A percentile compares a stretch with the other conserved stretches of the same genome.
Evolutionary conservation across 1,139 yeast species (phyloP).

Genomic region (Blastobotrys illinoisensis): DNA sequence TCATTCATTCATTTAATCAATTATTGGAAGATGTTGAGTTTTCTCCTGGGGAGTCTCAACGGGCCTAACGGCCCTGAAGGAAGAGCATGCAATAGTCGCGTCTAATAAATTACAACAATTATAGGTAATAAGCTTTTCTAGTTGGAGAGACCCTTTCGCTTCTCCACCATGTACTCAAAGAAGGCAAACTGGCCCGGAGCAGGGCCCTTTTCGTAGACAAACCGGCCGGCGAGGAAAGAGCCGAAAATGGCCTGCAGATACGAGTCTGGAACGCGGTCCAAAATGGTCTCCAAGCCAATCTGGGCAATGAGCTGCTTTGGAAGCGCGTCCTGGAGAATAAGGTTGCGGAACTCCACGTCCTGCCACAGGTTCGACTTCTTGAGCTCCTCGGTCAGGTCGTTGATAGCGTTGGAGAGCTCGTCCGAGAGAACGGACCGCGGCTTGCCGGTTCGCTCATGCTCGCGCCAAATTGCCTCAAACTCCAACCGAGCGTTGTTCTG

Average conservation of each 20-base stretch:
- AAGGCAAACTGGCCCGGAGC: slow-evolving; percentile 78
- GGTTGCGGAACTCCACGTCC: slow-evolving; percentile 70
- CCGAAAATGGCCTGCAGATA: slow-evolving; percentile 89
- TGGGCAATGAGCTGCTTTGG: slow-evolving; percentile 67
- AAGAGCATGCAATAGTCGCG: background rate
- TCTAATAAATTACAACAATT: background rate
- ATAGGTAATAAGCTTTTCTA: background rate
- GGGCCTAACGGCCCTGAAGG: background rate
- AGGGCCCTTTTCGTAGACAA: slow-evolving; percentile 81
- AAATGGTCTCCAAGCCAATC: slow-evolving; percentile 70
- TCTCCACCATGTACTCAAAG: slow-evolving; percentile 56
- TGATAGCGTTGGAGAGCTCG: slow-evolving; percentile 77
- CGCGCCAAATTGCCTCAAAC: slow-evolving; percentile 82
- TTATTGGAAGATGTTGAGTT: too few relatives aligned
- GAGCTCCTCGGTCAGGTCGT: slow-evolving; percentile 83
- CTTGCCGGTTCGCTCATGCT: slow-evolving; percentile 59
- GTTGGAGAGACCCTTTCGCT: slow-evolving; percentile 17
- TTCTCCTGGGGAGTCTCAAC: too few relatives aligned
- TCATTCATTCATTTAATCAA: too few relatives aligned
- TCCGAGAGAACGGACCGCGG: slow-evolving; percentile 80
- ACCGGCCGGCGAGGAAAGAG: slow-evolving; percentile 80
- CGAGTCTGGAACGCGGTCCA: slow-evolving; percentile 77
- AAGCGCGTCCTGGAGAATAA: slow-evolving; percentile 67
- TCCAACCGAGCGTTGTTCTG: slow-evolving; percentile 76
- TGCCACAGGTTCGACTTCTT: slow-evolving; percentile 84